These are phyloP conservation scores for Rasamsonia emersonii DNA, from an alignment of 2,329 filamentous ascomycete genomes.

Conservation along the genomic window DNA sequence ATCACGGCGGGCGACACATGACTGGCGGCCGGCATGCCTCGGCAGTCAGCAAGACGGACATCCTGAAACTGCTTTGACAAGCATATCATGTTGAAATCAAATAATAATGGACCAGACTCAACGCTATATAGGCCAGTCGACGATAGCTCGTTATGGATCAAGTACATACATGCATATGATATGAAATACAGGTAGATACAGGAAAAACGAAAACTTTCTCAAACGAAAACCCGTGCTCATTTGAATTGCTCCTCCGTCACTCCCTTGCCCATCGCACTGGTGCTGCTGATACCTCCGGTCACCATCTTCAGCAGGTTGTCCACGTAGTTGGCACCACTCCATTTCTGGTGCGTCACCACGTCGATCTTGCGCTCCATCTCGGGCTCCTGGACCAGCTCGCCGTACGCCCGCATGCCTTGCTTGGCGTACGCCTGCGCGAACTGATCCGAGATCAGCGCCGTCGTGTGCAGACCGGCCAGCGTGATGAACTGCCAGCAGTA, in stretches of 20 bases:
- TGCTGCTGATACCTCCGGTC: conserved; percentile 81
- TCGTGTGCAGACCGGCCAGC: conserved; percentile 92
- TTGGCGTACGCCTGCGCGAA: conserved; percentile 76
- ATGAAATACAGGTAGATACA: too few relatives aligned
- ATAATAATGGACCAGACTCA: too few relatives aligned
- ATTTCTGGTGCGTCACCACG: conserved; percentile 98
- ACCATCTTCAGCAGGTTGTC: conserved; percentile 98
- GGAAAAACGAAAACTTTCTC: too few relatives aligned
- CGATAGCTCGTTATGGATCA: too few relatives aligned
- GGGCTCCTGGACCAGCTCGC: conserved; percentile 93
- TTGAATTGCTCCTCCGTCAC: conserved; percentile 98
- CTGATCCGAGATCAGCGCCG: conserved; percentile 79
- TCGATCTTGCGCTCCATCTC: conserved; percentile 88
- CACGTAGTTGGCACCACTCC: conserved; percentile 89
- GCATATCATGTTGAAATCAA: too few relatives aligned
- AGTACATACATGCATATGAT: too few relatives aligned
- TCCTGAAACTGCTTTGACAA: too few relatives aligned
- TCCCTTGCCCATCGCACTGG: conserved; percentile 92
- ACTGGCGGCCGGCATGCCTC: too few relatives aligned
- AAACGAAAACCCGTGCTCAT: conserved; percentile 20
- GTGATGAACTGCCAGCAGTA: conserved; percentile 99
- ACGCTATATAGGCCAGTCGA: too few relatives aligned
- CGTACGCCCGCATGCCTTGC: conserved; percentile 90
- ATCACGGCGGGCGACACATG: too few relatives aligned
- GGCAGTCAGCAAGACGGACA: too few relatives aligned